These are phyloP conservation scores for Mariannaea sp. DNA, from an alignment of 2,329 filamentous ascomycete genomes.

Conservation along the genomic window DNA sequence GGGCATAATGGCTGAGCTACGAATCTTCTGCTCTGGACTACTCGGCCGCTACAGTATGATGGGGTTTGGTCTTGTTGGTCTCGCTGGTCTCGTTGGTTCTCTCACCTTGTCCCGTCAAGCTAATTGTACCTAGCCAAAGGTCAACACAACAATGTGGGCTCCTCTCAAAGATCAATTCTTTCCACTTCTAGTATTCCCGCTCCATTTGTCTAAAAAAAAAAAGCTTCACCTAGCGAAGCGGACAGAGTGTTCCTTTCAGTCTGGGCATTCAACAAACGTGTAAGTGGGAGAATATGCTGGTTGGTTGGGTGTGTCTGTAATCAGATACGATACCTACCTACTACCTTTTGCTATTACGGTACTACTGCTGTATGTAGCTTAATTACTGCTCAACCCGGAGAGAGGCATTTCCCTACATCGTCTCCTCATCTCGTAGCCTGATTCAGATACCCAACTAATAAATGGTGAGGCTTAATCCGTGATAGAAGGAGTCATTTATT, in stretches of 20 bases:
- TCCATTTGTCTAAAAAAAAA: slow-evolving; percentile 1
- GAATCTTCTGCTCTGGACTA: background rate
- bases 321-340: too few relatives aligned
- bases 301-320: slow-evolving; percentile 6
- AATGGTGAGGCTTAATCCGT: slow-evolving; percentile 1
- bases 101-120: background rate
- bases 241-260: background rate
- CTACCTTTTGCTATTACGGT: too few relatives aligned
- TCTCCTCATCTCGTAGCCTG: slow-evolving; percentile 8
- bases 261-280: slow-evolving; percentile 2
- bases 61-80: background rate
- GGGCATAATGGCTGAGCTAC: slow-evolving; percentile 14
- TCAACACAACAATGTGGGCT: slow-evolving; percentile 7
- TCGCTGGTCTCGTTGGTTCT: too few relatives aligned
- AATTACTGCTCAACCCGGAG: background rate
- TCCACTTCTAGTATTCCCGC: slow-evolving; percentile 7
- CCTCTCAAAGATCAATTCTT: slow-evolving; percentile 1
- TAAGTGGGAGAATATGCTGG: slow-evolving; percentile 7
- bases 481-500: too few relatives aligned
- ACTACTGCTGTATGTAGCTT: background rate
- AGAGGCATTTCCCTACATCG: slow-evolving; percentile 7
- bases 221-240: slow-evolving; percentile 5
- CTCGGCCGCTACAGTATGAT: slow-evolving; percentile 18
- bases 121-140: too few relatives aligned
- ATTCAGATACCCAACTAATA: background rate